These are phyloP conservation scores for Coemansia sp. DNA, from an alignment of 192 early-diverging fungal genomes.

Conservation along the genomic window DNA sequence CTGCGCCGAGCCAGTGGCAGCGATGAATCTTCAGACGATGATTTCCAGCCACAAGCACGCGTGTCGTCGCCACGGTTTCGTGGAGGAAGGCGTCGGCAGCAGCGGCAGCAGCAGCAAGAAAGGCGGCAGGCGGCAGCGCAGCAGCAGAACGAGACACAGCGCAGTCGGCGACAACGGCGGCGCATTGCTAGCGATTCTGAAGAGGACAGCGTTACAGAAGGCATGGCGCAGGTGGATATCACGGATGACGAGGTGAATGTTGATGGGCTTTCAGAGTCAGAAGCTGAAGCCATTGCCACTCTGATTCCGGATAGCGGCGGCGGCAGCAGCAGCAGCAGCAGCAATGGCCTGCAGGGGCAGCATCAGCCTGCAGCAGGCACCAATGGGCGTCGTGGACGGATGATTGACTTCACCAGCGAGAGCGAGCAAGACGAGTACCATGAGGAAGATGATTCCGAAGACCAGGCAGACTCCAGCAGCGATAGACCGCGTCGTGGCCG, in stretches of 20 bases:
- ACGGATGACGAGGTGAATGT: slow-evolving; percentile 3
- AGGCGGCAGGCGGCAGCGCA: slow-evolving; percentile 24
- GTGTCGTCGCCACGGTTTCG: background rate
- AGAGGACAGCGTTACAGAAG: slow-evolving; percentile 6
- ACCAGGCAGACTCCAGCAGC: slow-evolving; percentile 9
- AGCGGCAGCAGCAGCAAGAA: slow-evolving; percentile 10
- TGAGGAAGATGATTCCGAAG: background rate
- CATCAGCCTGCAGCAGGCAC: background rate
- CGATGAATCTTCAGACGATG: slow-evolving; percentile 29
- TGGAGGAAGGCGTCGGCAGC: background rate
- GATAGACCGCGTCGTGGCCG: too few relatives aligned
- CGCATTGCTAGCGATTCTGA: slow-evolving; percentile 46
- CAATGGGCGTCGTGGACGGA: slow-evolving; percentile 3
- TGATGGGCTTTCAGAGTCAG: slow-evolving; percentile 18
- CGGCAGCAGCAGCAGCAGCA: background rate
- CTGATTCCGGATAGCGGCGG: background rate
- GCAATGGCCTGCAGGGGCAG: background rate
- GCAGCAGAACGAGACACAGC: slow-evolving; percentile 4
- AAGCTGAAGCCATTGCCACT: slow-evolving; percentile 3
- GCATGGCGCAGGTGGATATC: slow-evolving; percentile 13
- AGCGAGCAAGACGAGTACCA: background rate
- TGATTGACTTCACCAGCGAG: slow-evolving; percentile 12
- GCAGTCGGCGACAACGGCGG: slow-evolving; percentile 25
- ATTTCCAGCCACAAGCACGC: slow-evolving; percentile 22
- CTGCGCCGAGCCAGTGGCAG: background rate